Base-by-base conservation (phyloP, 371 early-diverging fungal species). In the Mortierella sp. region DNA sequence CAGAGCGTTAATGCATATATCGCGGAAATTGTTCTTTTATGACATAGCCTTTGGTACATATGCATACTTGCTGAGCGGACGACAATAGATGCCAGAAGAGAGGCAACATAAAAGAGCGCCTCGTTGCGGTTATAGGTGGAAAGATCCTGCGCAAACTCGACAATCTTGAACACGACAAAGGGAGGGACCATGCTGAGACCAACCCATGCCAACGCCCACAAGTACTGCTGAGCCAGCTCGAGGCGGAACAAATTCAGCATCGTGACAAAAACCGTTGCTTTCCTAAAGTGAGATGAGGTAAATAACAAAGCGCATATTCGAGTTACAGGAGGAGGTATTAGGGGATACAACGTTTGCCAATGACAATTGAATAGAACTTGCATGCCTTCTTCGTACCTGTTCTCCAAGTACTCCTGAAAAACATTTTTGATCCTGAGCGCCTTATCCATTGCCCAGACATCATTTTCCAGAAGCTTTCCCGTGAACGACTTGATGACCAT, bases 391-490 rank as follows among this genome's bases (percentile, higher is more conserved):
- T 26, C 71, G 57, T 70, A 84, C 85, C 85, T 75, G 34, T 80
- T 58, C 42, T 82, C 83, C 26, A 86, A 26, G 44, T 82, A 86
- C 9, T 86, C 73, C 68, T 86, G 82, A 70, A 82, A 82, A 10
- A 73, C 71, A 0, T 76, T 82, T 55, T 86, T 86, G 72, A 86
- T 70, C 34, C 80, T 80, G 70, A 86, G 52, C 13, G 71, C 78
- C 21, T 34, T 80, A 19, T 86, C 87, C 65, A 80, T 80, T 1
- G 82, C 82, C 87, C 87, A 86, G 31, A 86, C 82, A 71, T 86
- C 87, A 6, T 76, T 45, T 50, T 86, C 87, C 63, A 76, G 80
- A 10, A 86, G 76, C 42, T 79, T 82, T 16, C 71, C 80, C 10
- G 1, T 45, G 76, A 68, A 75, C 2, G 87, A 79, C 71, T 86